These are phyloP conservation scores for Alternaria metachromatica DNA, from an alignment of 2,329 filamentous ascomycete species.

Conservation along the genomic window DNA sequence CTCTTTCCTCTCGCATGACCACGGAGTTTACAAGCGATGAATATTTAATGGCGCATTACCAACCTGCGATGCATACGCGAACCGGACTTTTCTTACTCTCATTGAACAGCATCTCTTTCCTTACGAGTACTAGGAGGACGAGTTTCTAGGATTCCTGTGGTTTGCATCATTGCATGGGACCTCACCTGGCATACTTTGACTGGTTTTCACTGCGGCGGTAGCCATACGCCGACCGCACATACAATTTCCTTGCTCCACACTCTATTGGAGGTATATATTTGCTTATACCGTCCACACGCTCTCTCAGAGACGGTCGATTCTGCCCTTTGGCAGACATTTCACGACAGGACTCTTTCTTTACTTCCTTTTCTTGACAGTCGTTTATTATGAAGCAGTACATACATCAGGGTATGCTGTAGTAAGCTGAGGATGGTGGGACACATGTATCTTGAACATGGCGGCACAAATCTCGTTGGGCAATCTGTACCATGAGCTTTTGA, in stretches of 20 bases:
- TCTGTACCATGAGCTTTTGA: conserved; percentile 13
- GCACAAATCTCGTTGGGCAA: conserved; percentile 15
- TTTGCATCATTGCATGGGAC: conserved; percentile 20
- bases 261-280: conserved; percentile 16
- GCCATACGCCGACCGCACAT: conserved; percentile 19
- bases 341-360: conserved; percentile 5
- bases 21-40: conserved; percentile 48
- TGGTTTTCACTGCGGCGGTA: conserved; percentile 23
- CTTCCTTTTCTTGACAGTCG: conserved; percentile 19
- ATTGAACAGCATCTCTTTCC: conserved; percentile 32
- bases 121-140: conserved; percentile 33
- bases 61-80: conserved; percentile 41
- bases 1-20: conserved; percentile 42
- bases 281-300: conserved; percentile 11
- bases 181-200: conserved; percentile 40
- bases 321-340: conserved; percentile 7
- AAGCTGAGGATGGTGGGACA: conserved; percentile 2
- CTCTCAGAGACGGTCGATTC: conserved; percentile 5
- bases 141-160: conserved; percentile 32
- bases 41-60: conserved; percentile 46
- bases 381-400: conserved; percentile 13
- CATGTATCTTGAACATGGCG: conserved; percentile 10
- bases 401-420: conserved; percentile 2
- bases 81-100: conserved; percentile 40
- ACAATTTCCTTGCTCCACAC: conserved; percentile 20